phyloP scores from a whole-genome alignment of 306 rosid genomes.

The Corylus avellana region DNA sequence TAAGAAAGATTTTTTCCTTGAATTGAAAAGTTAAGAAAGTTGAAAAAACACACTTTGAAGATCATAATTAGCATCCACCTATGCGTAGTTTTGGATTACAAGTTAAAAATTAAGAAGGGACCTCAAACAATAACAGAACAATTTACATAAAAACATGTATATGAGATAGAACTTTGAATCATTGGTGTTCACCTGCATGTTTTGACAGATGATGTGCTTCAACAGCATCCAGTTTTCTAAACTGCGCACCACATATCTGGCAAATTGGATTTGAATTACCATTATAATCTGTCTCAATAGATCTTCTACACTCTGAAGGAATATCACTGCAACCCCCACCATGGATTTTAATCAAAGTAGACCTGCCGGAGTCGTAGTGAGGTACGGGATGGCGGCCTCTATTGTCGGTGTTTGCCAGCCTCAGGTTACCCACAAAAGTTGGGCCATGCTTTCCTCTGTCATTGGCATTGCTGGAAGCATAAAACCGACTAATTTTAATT shows the following conservation, averaged over 20 bases:
- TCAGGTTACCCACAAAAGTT: background rate
- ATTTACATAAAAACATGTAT: background rate
- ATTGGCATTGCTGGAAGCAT: conserved; percentile 22
- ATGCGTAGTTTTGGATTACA: background rate
- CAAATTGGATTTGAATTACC: conserved; percentile 27
- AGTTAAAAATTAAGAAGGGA: background rate
- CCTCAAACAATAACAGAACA: background rate
- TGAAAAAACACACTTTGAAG: background rate
- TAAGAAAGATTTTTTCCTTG: no score
- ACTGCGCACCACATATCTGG: conserved; percentile 41
- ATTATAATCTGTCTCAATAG: conserved; percentile 25
- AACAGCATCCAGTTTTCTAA: conserved; percentile 27
- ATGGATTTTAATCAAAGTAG: conserved; percentile 6
- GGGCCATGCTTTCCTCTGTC: conserved; percentile 9
- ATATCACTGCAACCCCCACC: conserved; percentile 25
- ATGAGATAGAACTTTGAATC: conserved; percentile 7
- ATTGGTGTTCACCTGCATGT: conserved; percentile 46
- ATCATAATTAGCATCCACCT: no score
- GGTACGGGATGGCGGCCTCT: background rate
- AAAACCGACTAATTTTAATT: conserved; percentile 5
- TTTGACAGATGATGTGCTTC: conserved; percentile 41
- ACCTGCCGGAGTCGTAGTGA: conserved; percentile 17
- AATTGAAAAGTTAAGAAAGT: no score
- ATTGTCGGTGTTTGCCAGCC: background rate
- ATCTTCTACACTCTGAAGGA: conserved; percentile 19